These are phyloP conservation scores for Huntiella abstrusa DNA, from an alignment of 2,329 filamentous ascomycete genomes.

Conservation along the genomic window DNA sequence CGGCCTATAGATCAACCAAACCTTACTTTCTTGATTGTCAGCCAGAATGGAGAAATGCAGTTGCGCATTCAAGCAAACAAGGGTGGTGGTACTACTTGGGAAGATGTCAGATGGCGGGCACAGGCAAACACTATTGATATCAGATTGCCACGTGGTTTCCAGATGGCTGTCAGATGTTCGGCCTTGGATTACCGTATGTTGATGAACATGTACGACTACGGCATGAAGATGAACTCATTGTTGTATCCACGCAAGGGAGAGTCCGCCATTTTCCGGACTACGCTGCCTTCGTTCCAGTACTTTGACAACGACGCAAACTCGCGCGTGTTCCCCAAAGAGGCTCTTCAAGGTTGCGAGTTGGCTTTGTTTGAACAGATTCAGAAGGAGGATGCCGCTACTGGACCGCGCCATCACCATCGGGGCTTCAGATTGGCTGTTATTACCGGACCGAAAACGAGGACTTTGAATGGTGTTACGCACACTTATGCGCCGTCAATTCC, in stretches of 20 bases:
- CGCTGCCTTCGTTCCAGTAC: slow-evolving; percentile 60
- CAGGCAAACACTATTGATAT: slow-evolving; percentile 47
- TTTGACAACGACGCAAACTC: slow-evolving; percentile 54
- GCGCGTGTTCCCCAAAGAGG: slow-evolving; percentile 56
- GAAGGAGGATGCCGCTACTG: slow-evolving; percentile 52
- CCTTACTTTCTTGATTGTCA: slow-evolving; percentile 55
- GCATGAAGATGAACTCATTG: slow-evolving; percentile 52
- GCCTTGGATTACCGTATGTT: slow-evolving; percentile 63
- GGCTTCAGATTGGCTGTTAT: slow-evolving; percentile 65
- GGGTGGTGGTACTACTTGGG: slow-evolving; percentile 54
- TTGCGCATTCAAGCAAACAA: slow-evolving; percentile 52
- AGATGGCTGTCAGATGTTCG: slow-evolving; percentile 49
- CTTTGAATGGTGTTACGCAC: slow-evolving; percentile 58
- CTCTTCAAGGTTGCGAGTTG: slow-evolving; percentile 51
- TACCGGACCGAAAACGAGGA: slow-evolving; percentile 59
- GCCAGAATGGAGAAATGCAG: slow-evolving; percentile 61
- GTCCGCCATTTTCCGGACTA: slow-evolving; percentile 46
- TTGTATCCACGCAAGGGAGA: slow-evolving; percentile 54
- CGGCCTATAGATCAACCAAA: slow-evolving; percentile 50
- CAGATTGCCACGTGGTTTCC: slow-evolving; percentile 56
- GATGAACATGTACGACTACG: slow-evolving; percentile 75
- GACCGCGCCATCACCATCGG: slow-evolving; percentile 52
- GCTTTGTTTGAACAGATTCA: slow-evolving; percentile 55
- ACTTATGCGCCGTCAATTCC: slow-evolving; percentile 45
- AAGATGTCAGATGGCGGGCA: slow-evolving; percentile 62